Base-by-base conservation (phyloP, 495 filamentous ascomycete species). In the Xeromyces bisporus region DNA sequence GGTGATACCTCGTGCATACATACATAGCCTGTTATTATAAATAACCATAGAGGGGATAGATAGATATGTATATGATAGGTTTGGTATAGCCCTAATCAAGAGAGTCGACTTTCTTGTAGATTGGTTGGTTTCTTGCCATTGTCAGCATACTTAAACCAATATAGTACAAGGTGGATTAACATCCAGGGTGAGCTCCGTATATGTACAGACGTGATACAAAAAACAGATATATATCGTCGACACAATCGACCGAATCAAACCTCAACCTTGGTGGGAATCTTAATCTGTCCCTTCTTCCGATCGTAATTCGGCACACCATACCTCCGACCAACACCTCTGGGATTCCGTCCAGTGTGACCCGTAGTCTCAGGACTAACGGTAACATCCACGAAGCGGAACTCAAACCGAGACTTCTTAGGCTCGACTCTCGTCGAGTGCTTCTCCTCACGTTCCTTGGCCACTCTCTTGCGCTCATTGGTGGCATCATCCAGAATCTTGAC, bases 361-460 rank as follows among this genome's bases (percentile, higher is more conserved):
- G 62, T 68, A n/a, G 58, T 64, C 48, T 75, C 59, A 26, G 61
- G 58, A 33, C 55, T 71, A 29, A 69, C 52, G 16, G 50, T 42
- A 7, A 60, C 59, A 35, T 87, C 69, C 53, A 72, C 63, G 44
- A 97, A 74, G 32, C 75, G 71, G 61, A 87, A 96, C 49, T 82
- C 77, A 57, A 77, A 91, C 32, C 80, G 67, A 14, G 73, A 66
- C 5, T 56, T 64, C 28, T 67, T 56, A 26, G 57, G 56, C 35
- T 50, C 46, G 7, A 64, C 45, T 38, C 62, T 62, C 28, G 42
- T 55, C 33, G 55, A 41, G 23, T 43, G 46, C 29, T 40, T 44
- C 40, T 61, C 56, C 26, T 57, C 47, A 17, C 43, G 51, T 17
- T 62, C 61, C 32, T 60, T 45, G 10, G 44, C 41, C 11, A 48